Percentiles rank a stretch among this genome's conserved stretches.
These are phyloP conservation scores for Irpex sp. DNA, from an alignment of 1,284 basidiomycete genomes.

Conservation along the genomic window DNA sequence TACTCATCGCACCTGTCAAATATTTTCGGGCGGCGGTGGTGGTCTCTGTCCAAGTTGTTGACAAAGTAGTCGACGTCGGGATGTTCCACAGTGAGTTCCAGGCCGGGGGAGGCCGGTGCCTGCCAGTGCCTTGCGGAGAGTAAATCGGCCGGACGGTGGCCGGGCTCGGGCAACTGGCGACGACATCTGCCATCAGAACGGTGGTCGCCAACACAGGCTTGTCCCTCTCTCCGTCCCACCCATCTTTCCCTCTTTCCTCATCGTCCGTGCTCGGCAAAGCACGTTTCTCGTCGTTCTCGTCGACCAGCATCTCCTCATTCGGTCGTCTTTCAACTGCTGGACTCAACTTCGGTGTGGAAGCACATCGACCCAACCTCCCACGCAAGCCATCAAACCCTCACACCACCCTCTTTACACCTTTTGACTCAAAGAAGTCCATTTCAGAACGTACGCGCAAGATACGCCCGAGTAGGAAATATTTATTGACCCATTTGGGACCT, in stretches of 20 bases:
- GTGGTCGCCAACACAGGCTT: neutral
- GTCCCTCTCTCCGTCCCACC: constrained; percentile 1
- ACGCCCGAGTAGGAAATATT: neutral
- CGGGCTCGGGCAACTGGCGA: neutral
- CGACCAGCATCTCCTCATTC: neutral
- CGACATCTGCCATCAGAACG: neutral
- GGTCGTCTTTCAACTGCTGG: neutral
- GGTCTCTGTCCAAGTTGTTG: no score
- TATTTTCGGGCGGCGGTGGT: no score
- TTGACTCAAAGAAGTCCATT: constrained; percentile 17
- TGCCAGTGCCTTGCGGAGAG: neutral
- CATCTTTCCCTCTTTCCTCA: neutral
- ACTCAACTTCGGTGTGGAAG: neutral
- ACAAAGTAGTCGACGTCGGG: no score
- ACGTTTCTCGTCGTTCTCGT: neutral
- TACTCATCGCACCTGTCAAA: no score
- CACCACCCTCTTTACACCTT: constrained; percentile 2
- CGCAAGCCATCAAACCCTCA: constrained; percentile 3
- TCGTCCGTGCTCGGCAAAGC: neutral
- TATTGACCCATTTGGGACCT: neutral
- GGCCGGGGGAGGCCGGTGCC: neutral
- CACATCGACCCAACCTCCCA: neutral
- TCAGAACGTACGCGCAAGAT: constrained; percentile 2
- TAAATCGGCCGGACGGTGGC: neutral
- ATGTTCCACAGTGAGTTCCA: no score